phyloP scores from a whole-genome alignment of 257 asterid species.

The Fraxinus quadrangulata region DNA sequence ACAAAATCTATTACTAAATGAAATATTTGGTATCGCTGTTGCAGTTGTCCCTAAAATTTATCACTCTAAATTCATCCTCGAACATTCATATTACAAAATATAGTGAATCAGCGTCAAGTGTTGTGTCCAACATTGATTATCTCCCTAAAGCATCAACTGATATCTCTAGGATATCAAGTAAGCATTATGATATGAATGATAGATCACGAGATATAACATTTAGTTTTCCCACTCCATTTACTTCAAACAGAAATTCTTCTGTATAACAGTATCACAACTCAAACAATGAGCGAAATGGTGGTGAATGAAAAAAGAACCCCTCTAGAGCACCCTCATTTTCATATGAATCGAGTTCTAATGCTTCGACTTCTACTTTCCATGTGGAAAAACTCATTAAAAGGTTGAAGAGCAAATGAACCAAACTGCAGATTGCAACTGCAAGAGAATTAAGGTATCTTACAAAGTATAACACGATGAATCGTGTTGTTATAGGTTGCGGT shows the following conservation, averaged over 20 bases:
- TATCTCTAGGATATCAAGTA: constrained; percentile 44
- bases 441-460: constrained; percentile 74
- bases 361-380: constrained; percentile 56
- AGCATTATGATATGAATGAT: constrained; percentile 43
- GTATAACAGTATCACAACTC: constrained; percentile 47
- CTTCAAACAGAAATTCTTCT: constrained; percentile 25
- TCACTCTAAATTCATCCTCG: constrained; percentile 24
- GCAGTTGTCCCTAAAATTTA: too few species aligned
- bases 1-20: too few species aligned
- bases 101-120: constrained; percentile 84
- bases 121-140: constrained; percentile 71
- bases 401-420: constrained; percentile 53
- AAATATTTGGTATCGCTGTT: too few species aligned
- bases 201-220: constrained; percentile 39
- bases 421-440: constrained; percentile 57
- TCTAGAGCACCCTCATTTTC: constrained; percentile 51
- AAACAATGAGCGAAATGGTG: constrained; percentile 42
- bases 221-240: constrained; percentile 31
- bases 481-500: constrained; percentile 61
- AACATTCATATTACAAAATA: constrained; percentile 83
- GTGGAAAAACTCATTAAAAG: constrained; percentile 61
- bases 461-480: constrained; percentile 71
- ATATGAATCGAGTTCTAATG: constrained; percentile 40
- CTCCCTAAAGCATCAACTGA: constrained; percentile 50
- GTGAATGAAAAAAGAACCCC: constrained; percentile 42